Conservation (phyloP, 805 yeast species). For the Spathaspora arborariae region DNA sequence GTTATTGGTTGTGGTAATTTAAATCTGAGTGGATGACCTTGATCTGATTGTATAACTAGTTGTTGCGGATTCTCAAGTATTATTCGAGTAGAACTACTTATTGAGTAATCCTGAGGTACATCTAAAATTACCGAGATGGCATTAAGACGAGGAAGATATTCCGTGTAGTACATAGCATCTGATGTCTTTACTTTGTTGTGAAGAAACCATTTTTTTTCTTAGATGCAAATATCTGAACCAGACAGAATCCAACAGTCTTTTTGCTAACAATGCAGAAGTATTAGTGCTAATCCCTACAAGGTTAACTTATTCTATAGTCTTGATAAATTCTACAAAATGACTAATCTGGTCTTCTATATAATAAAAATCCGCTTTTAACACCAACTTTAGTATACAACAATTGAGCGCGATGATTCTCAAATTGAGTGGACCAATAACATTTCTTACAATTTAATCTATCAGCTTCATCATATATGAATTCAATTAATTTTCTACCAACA, state of each 20-base stretch:
- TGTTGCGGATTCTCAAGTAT: neutral
- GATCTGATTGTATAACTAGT: neutral
- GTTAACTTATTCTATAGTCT: too few relatives aligned
- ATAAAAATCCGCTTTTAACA: conserved; percentile 33
- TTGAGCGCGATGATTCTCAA: conserved; percentile 55
- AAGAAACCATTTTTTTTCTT: too few relatives aligned
- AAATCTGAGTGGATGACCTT: neutral
- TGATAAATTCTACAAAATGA: too few relatives aligned
- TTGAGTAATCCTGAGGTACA: neutral
- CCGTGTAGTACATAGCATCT: conserved; percentile 12
- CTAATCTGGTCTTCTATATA: conserved; percentile 30
- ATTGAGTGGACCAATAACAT: conserved; percentile 53
- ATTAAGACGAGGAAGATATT: conserved; percentile 21
- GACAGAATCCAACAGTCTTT: too few relatives aligned
- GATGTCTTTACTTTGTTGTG: too few relatives aligned
- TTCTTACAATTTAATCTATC: conserved; percentile 38
- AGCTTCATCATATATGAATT: conserved; percentile 45
- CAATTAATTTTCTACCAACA: conserved; percentile 49
- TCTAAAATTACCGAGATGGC: conserved; percentile 8
- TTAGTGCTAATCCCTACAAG: too few relatives aligned
- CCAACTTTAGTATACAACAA: conserved; percentile 52
- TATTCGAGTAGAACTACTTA: neutral
- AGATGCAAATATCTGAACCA: too few relatives aligned
- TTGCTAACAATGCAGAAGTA: too few relatives aligned
- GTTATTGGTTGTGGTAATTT: conserved; percentile 2